Conservation (phyloP, 1,139 yeast species). For the Neolecta irregularis region DNA sequence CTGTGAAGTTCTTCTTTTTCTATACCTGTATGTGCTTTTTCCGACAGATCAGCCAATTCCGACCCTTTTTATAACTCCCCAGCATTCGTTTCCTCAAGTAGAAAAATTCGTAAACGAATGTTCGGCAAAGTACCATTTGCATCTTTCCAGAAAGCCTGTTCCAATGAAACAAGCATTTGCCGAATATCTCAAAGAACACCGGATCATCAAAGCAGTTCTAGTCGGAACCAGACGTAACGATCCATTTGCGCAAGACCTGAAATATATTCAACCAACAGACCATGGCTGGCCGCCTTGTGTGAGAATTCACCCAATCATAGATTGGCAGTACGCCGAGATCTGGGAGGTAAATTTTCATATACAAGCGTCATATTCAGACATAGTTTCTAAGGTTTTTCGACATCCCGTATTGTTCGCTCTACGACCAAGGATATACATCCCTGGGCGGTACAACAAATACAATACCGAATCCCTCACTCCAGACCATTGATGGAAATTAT, state of each 20-base stretch:
- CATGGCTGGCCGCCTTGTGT: constrained; percentile 77
- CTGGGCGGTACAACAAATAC: constrained; percentile 63
- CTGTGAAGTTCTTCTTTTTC: constrained; percentile 64
- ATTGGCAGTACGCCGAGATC: constrained; percentile 63
- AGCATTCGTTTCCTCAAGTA: constrained; percentile 49
- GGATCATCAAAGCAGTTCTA: constrained; percentile 44
- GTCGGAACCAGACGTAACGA: constrained; percentile 75
- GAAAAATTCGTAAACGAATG: constrained; percentile 30
- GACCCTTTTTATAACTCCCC: constrained; percentile 57
- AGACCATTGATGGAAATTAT: constrained; percentile 17
- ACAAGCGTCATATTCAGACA: constrained; percentile 14
- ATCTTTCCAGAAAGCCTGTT: constrained; percentile 22
- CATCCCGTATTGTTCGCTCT: constrained; percentile 49
- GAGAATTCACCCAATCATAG: constrained; percentile 65
- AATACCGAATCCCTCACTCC: constrained; percentile 45
- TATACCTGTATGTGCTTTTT: constrained; percentile 35
- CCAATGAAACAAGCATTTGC: constrained; percentile 52
- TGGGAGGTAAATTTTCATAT: constrained; percentile 35
- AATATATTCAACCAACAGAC: constrained; percentile 52
- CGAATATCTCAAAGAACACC: constrained; percentile 35
- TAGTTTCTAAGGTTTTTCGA: constrained; percentile 35
- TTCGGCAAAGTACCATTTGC: constrained; percentile 22
- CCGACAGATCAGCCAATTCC: constrained; percentile 34
- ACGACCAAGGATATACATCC: constrained; percentile 69
- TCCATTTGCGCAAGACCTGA: constrained; percentile 48